Evolutionary conservation across 2,329 filamentous ascomycete genomes (phyloP), one percentile per base, ranked within the genome.

Genomic region (Ophiobolus disseminans): DNA sequence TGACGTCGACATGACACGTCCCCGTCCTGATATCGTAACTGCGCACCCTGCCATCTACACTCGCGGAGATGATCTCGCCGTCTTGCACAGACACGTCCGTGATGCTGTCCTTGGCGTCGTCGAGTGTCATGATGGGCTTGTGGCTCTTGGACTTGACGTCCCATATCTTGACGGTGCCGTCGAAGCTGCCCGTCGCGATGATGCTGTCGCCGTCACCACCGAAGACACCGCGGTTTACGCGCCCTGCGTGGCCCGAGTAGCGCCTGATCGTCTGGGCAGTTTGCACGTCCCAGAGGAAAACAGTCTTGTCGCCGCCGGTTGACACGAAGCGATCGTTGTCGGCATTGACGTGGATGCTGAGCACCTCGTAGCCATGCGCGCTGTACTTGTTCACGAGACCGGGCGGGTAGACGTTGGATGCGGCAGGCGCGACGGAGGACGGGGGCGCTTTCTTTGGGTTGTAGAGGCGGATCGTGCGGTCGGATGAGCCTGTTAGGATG

Each of bases 251-350:
- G 0, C 87, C 88, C 31, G 80, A 57, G 73, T 93, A 94, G 21
- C 94, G 82, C 17, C 90, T 83, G 20, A 89, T 77, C 3, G 93
- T 96, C 60, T 84, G 81, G 14, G 89, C 91, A 2, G 86, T 88
- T 37, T 87, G 81, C 0, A 97, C 94, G 73, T 99, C 94, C 94
- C 94, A 97, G 4, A 97, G 80, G 69, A 97, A 97, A 0, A 96
- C 91, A 53, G 84, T 82, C 62, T 93, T 89, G 76, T 99, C 94
- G 50, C 94, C 94, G 59, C 94, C 94, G 1, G 85, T 84, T n/a
- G 87, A 92, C 8, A 86, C 87, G 72, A 99, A 97, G 34, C 85
- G 85, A 58, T 90, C 83, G 74, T 99, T 99, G 76, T 91, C 87
- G 19, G 78, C 68, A 14, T 78, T 72, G 40, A 97, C 88, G 42